phyloP scores from a whole-genome alignment of 495 filamentous ascomycete species.

The Glonium stellatum region DNA sequence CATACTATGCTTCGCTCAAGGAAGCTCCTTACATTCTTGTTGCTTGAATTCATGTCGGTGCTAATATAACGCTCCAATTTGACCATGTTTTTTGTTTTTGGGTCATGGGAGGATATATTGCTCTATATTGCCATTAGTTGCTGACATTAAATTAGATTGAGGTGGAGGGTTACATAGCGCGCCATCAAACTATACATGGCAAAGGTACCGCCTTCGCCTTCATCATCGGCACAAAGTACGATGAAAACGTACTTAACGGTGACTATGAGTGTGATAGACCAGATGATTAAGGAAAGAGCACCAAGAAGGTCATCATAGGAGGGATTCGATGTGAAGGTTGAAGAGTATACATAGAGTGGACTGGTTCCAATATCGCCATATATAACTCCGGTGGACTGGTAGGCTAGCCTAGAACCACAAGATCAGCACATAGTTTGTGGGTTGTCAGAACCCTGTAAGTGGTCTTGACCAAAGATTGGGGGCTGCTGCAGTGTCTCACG shows the following conservation, averaged over 20 bases:
- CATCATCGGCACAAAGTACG: conserved; percentile 61
- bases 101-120: conserved; percentile 18
- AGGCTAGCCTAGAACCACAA: conserved; percentile 39
- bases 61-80: conserved; percentile 54
- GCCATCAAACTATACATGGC: conserved; percentile 63
- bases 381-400: conserved; percentile 63
- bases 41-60: conserved; percentile 45
- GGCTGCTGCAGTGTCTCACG: background rate
- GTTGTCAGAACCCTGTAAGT: no score
- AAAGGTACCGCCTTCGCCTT: conserved; percentile 72
- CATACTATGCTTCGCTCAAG: conserved; percentile 51
- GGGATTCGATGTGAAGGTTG: conserved; percentile 54
- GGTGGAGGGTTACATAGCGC: conserved; percentile 46
- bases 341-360: conserved; percentile 64
- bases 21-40: conserved; percentile 45
- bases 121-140: background rate
- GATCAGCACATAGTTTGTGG: conserved; percentile 19
- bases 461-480: background rate
- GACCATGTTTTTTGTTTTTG: conserved; percentile 12
- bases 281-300: conserved; percentile 64
- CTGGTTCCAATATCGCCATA: conserved; percentile 71
- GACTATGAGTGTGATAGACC: conserved; percentile 64
- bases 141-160: background rate
- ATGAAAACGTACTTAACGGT: conserved; percentile 65
- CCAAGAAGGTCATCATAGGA: conserved; percentile 57